These are phyloP conservation scores for Zymoseptoria brevis DNA, from an alignment of 2,329 filamentous ascomycete genomes.

Conservation along the genomic window DNA sequence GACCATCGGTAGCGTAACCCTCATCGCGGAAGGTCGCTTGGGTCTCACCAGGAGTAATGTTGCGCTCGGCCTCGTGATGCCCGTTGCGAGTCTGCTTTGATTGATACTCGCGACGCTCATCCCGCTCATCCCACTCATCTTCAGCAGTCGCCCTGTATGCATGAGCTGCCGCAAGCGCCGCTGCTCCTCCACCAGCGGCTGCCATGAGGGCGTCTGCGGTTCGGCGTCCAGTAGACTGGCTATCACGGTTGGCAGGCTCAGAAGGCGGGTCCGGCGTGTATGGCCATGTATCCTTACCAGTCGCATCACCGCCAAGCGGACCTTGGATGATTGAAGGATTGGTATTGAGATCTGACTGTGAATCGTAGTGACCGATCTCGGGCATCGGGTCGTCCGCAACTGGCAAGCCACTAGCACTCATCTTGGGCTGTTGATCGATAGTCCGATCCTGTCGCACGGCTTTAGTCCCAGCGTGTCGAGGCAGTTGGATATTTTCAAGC, in stretches of 20 bases:
- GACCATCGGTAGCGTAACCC: conserved; percentile 77
- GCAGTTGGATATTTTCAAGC: conserved; percentile 21
- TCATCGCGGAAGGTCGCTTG: conserved; percentile 64
- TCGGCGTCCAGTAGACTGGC: background rate
- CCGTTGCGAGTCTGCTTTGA: conserved; percentile 9
- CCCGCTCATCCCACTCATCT: conserved; percentile 24
- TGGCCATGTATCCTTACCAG: conserved; percentile 39
- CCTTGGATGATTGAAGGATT: conserved; percentile 80
- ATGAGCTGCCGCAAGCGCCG: conserved; percentile 18
- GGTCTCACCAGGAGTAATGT: conserved; percentile 44
- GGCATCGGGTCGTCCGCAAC: conserved; percentile 63
- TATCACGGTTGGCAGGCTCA: conserved; percentile 10
- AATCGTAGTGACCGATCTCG: conserved; percentile 60
- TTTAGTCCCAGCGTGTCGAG: conserved; percentile 41
- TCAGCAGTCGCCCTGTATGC: conserved; percentile 33
- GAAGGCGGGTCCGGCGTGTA: conserved; percentile 26
- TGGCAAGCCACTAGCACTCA: conserved; percentile 64
- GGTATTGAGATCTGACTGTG: conserved; percentile 62
- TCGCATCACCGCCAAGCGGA: conserved; percentile 54
- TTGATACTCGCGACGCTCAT: conserved; percentile 11
- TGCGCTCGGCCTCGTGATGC: conserved; percentile 5
- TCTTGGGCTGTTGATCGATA: conserved; percentile 38
- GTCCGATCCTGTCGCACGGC: conserved; percentile 16
- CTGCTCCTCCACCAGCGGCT: conserved; percentile 23
- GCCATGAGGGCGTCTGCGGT: conserved; percentile 14